Base-by-base conservation (phyloP, 768 basidiomycete genomes). In the Leccinellum albellum region DNA sequence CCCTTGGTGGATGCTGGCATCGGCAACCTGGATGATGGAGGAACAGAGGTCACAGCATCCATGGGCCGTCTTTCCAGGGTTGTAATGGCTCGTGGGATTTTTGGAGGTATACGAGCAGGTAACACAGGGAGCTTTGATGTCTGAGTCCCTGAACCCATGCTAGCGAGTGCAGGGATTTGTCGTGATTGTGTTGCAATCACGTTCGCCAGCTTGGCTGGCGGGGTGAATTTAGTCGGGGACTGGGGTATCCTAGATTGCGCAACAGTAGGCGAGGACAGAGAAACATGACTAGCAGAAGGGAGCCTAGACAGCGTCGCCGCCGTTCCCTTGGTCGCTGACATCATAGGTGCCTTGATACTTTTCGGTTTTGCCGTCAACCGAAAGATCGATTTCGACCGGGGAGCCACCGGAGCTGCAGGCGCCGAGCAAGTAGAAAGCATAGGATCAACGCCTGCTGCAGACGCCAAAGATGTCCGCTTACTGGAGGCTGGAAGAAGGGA, bases 381-480 rank as follows among this genome's bases (percentile, higher is more conserved):
- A 52, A 71, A 71, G 17, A 73, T 73, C 14, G 70, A 69, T 53
- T 73, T 73, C 9, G 71, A 51, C 42, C 67, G 61, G 6, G 40
- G 40, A 1, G 50, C 21, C 13, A 51, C 15, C 28, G 57, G 37
- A 32, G 23, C 35, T 17, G 52, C 12, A 53, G 58, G 26, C 5
- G 49, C 14, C 13, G 52, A 46, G 10, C 53, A 56, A 9, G 54
- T 53, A 21, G 61, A 52, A 1, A 49, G 46, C 31, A 59, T 37
- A 3, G 68, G 61, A 24, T 63, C 68, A 4, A 68, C 49, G 23
- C 57, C 57, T 33, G 66, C 60, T 2, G 64, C 60, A 47, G 70
- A 73, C 54, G 61, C 58, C 56, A 68, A 23, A 5, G 70, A 71
- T 48, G 66, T 63, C 61, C 65, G 70, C 46, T 70, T 73, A 26